Conservation (phyloP, 2,329 filamentous ascomycete genomes). For the Colletotrichum siamense region DNA sequence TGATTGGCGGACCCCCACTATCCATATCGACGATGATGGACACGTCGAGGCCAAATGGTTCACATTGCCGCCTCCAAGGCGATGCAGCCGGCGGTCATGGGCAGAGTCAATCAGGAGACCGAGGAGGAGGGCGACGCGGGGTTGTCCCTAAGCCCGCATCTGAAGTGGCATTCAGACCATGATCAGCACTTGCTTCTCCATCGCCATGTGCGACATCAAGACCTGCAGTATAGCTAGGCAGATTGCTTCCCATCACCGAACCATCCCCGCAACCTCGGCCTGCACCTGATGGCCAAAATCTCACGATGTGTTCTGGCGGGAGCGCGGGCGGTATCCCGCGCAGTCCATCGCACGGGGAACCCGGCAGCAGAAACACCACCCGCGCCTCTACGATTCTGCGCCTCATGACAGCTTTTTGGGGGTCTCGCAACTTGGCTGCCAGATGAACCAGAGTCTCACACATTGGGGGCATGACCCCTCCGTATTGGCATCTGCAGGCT, state of each 20-base stretch:
- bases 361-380: background rate
- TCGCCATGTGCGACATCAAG: background rate
- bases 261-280: background rate
- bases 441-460: background rate
- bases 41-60: background rate
- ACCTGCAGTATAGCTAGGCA: background rate
- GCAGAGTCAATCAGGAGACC: conserved; percentile 4
- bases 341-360: background rate
- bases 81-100: background rate
- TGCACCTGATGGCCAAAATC: conserved; percentile 2
- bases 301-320: background rate
- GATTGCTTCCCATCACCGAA: background rate
- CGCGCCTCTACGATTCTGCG: background rate
- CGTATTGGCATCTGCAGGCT: conserved; percentile 10
- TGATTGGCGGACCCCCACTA: conserved; percentile 1
- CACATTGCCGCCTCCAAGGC: background rate
- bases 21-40: background rate
- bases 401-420: background rate
- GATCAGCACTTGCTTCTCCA: background rate
- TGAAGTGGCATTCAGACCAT: background rate
- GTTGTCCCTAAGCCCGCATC: background rate
- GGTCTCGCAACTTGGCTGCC: background rate
- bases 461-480: background rate
- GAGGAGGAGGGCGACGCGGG: background rate
- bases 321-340: background rate